phyloP scores from a whole-genome alignment of 2,329 filamentous ascomycete species.

The Fusarium sarcochroum region DNA sequence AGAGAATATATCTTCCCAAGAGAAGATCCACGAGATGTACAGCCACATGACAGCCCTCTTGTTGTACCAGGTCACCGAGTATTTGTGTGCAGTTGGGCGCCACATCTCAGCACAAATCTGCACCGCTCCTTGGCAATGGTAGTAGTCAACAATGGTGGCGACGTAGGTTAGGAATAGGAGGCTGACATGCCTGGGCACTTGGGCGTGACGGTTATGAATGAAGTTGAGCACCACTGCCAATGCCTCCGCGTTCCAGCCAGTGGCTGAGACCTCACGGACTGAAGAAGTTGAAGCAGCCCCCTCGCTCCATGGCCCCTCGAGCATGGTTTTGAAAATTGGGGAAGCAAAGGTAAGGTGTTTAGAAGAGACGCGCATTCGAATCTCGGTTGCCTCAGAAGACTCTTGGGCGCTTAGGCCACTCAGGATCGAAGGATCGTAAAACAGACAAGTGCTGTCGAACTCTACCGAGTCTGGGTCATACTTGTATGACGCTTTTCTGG shows the following conservation, averaged over 20 bases:
- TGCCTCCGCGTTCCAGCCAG: neutral
- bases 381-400: neutral
- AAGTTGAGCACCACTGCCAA: constrained; percentile 3
- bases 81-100: neutral
- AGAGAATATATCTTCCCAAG: neutral
- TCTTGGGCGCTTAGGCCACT: too few relatives aligned
- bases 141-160: constrained; percentile 18
- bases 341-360: constrained; percentile 5
- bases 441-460: neutral
- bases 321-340: neutral
- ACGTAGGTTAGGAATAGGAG: neutral
- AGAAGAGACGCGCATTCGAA: constrained; percentile 3
- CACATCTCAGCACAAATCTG: constrained; percentile 4
- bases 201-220: constrained; percentile 9
- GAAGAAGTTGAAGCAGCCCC: neutral
- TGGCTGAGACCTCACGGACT: neutral
- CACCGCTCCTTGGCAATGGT: neutral
- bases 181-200: neutral
- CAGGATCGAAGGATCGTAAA: neutral
- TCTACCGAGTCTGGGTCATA: neutral
- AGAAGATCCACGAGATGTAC: neutral
- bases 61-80: neutral
- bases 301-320: constrained; percentile 2
- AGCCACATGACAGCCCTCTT: neutral
- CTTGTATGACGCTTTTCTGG: too few relatives aligned